Evolutionary conservation across 1,284 basidiomycete species (phyloP), one percentile per base, ranked within the genome.

Genomic region (Phlebopus sp.): DNA sequence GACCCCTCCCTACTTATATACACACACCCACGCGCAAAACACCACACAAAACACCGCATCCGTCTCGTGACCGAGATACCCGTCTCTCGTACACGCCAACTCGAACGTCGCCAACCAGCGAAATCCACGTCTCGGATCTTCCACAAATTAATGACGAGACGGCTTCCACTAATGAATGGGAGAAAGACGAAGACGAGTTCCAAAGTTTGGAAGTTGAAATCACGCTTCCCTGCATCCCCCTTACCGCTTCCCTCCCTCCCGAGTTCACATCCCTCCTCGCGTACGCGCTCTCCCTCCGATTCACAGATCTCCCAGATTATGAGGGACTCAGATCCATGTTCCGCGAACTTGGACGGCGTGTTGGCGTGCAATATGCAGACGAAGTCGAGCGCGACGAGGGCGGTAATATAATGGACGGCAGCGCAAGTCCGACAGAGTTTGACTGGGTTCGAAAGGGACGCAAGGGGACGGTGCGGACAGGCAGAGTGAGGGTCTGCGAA

Each of bases 281-380:
- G 53, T 95, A 96, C 70, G 83, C 88, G 38, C 82, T 92, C 39
- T 86, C 83, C 6, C 81, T 96, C 37, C 86, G 89, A 53, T 96
- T 94, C 60, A 90, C 92, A 62, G 92, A 96, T 71, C 78, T 89
- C 42, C 91, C 91, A 11, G 93, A 97, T 71, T 96, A 95, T 64
- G 86, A 84, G 43, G 92, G 91, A 49, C 75, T 95, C 18, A 78
- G 92, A 46, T 81, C 81, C 55, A 77, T 94, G 46, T 92, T 96
- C 75, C 78, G 83, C 30, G 86, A 79, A 3, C 59, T 83, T 15
- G 80, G 77, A 3, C 69, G 69, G 51, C 70, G 75, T n/a, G 65
- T 74, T 19, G 75, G 74, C 0, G 67, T 82, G n/a, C 73, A 74
- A 42, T 83, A 82, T 57, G 46, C 54, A 1, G 77, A 81, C 52